Conservation (phyloP, 169 alveolate genomes). For the Cryptosporidium parvum region DNA sequence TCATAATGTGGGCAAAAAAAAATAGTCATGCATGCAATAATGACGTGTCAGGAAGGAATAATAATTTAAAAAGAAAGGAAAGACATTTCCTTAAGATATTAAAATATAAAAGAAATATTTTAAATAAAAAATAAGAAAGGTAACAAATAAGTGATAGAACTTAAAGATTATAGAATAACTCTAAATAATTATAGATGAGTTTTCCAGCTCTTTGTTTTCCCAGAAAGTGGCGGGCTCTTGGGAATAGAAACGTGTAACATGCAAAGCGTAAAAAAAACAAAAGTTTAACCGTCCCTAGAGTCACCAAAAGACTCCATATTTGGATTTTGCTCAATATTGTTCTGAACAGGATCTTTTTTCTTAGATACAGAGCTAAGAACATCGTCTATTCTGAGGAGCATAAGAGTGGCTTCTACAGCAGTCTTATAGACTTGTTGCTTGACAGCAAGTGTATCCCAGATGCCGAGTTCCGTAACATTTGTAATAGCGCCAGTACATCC, state of each 20-base stretch:
- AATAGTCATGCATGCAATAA: constrained; percentile 2
- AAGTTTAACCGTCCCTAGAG: constrained; percentile 57
- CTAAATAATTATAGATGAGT: neutral
- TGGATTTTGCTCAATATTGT: constrained; percentile 28
- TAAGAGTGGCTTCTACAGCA: constrained; percentile 95
- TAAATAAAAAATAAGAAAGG: neutral
- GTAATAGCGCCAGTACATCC: constrained; percentile 94
- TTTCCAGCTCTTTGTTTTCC: neutral
- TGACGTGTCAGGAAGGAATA: neutral
- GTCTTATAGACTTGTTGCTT: constrained; percentile 95
- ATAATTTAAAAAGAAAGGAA: no score
- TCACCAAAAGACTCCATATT: constrained; percentile 66
- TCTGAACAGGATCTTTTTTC: constrained; percentile 66
- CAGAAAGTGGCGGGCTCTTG: neutral
- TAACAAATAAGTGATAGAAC: neutral
- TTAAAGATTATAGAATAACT: neutral
- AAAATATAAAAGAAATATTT: neutral
- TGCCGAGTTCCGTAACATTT: constrained; percentile 88
- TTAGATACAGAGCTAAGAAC: constrained; percentile 94
- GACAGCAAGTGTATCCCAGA: constrained; percentile 95
- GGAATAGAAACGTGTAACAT: neutral
- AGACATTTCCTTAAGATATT: neutral
- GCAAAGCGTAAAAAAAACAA: neutral
- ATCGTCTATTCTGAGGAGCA: constrained; percentile 97
- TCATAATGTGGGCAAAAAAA: constrained; percentile 13